Conservation (phyloP, 2,329 filamentous ascomycete species). For the Didymella keratinophila region DNA sequence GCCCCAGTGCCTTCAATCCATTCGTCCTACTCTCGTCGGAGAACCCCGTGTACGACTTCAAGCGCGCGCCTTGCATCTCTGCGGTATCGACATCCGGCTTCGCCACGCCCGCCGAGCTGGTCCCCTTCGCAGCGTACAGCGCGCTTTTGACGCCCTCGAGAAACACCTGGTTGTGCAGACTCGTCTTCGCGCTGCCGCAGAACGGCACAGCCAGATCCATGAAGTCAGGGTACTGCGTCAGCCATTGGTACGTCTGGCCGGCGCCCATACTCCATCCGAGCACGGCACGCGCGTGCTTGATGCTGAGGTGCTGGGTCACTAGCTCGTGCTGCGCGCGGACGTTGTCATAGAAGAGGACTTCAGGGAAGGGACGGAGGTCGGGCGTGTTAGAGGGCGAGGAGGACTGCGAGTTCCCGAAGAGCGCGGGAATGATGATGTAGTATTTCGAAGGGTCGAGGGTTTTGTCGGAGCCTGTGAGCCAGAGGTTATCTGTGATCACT, state of each 20-base stretch:
- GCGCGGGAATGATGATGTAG: conserved; percentile 72
- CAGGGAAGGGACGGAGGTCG: conserved; percentile 65
- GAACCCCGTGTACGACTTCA: conserved; percentile 57
- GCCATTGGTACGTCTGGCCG: conserved; percentile 72
- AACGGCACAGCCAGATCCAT: conserved; percentile 72
- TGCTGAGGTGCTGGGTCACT: conserved; percentile 68
- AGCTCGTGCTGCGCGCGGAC: conserved; percentile 71
- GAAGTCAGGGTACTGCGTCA: conserved; percentile 68
- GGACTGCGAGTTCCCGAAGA: conserved; percentile 75
- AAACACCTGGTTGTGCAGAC: conserved; percentile 73
- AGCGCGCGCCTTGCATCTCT: conserved; percentile 26
- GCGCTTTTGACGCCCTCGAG: conserved; percentile 70
- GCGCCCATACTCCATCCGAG: conserved; percentile 77
- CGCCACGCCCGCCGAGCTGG: conserved; percentile 59
- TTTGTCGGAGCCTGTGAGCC: conserved; percentile 73
- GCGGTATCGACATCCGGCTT: conserved; percentile 39
- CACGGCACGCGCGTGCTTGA: conserved; percentile 68
- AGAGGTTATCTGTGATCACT: conserved; percentile 74
- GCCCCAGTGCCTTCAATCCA: conserved; percentile 74
- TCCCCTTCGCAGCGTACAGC: conserved; percentile 65
- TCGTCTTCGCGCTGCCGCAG: conserved; percentile 70
- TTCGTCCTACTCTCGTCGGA: conserved; percentile 61
- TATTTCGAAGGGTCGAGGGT: conserved; percentile 70
- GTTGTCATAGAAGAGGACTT: conserved; percentile 72
- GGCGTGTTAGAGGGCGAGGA: conserved; percentile 71